A percentile compares a stretch with the other conserved stretches of the same genome.
Evolutionary conservation across 192 early-diverging fungal genomes (phyloP).

Genomic region (Umbelopsis ramanniana): DNA sequence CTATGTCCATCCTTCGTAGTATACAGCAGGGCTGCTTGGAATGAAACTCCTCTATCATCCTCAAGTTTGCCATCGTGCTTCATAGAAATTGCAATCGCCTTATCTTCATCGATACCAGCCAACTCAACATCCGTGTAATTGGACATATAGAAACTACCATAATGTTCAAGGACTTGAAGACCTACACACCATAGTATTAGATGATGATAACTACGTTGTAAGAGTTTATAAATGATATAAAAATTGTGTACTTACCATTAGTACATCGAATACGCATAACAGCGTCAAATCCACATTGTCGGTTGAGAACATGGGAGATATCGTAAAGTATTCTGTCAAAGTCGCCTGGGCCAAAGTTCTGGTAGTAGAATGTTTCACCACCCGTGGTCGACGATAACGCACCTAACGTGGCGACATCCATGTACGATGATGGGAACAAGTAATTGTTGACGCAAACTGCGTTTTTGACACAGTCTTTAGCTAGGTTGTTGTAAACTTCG

Average conservation of each 20-base stretch:
- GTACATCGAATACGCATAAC: slow-evolving; percentile 91
- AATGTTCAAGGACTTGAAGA: slow-evolving; percentile 85
- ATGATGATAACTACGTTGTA: too few relatives aligned
- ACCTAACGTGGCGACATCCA: slow-evolving; percentile 89
- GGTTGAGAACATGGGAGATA: slow-evolving; percentile 68
- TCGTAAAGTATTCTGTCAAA: slow-evolving; percentile 76
- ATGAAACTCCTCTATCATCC: slow-evolving; percentile 79
- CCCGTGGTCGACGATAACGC: slow-evolving; percentile 82
- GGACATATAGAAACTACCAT: slow-evolving; percentile 95
- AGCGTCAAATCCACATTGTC: slow-evolving; percentile 87
- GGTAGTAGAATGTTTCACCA: slow-evolving; percentile 84
- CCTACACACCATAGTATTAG: slow-evolving; percentile 40
- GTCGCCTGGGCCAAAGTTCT: slow-evolving; percentile 80
- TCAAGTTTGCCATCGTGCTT: slow-evolving; percentile 94
- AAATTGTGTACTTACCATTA: slow-evolving; percentile 58
- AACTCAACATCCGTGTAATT: slow-evolving; percentile 93
- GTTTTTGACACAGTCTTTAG: slow-evolving; percentile 77
- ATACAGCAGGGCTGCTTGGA: slow-evolving; percentile 97
- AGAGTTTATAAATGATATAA: too few relatives aligned
- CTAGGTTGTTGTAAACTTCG: slow-evolving; percentile 85
- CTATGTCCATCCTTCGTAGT: slow-evolving; percentile 90
- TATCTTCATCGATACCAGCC: slow-evolving; percentile 88
- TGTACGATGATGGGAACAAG: slow-evolving; percentile 86
- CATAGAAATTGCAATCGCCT: slow-evolving; percentile 84
- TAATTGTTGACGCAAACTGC: slow-evolving; percentile 90